Base-by-base conservation (phyloP, 192 early-diverging fungal genomes). In the Umbelopsis ramanniana region DNA sequence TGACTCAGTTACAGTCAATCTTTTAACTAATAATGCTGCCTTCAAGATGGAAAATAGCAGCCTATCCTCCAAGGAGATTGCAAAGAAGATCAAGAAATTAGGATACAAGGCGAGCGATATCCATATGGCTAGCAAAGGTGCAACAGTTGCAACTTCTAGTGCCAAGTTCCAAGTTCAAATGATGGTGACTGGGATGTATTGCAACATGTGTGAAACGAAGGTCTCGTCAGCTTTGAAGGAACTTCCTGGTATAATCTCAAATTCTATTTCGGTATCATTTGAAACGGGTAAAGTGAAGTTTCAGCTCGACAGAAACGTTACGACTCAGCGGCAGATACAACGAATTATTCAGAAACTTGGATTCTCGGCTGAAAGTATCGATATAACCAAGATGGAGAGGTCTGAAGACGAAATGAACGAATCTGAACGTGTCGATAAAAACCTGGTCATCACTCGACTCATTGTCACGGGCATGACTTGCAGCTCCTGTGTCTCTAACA, bases 381-480 rank as follows among this genome's bases (percentile, higher is more conserved):
- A 80, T 8, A 86, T 98, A 21, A 88, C 82, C 2, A 85, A 89
- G 53, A 68, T 85, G 52, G 91, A 94, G 66, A 77, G 87, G 43
- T 1, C 10, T 17, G 86, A 85, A 38, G 81, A 92, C 57, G 94
- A 93, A 9, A 95, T 94, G 57, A 85, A 89, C 43, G 92, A 95
- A 2, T 67, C 80, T 15, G 74, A 85, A 2, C 75, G 92, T 23
- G 78, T 78, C 10, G 84, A 85, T 17, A 79, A 81, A 19, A 74
- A 70, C 26, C 53, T 88, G 43, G 87, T 86, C 24, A 79, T 74
- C 0, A 82, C 90, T 2, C 85, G 87, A 66, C 84, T 99, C n/a
- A 86, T 91, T 66, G 89, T 99, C n/a, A 95, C 89, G 70, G 96
- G 96, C n/a, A 97, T 99, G 96, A 92, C 92, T 15, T 94, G 93